Base-by-base conservation (phyloP, 2,329 filamentous ascomycete species). In the Neofusicoccum cordaticola region DNA sequence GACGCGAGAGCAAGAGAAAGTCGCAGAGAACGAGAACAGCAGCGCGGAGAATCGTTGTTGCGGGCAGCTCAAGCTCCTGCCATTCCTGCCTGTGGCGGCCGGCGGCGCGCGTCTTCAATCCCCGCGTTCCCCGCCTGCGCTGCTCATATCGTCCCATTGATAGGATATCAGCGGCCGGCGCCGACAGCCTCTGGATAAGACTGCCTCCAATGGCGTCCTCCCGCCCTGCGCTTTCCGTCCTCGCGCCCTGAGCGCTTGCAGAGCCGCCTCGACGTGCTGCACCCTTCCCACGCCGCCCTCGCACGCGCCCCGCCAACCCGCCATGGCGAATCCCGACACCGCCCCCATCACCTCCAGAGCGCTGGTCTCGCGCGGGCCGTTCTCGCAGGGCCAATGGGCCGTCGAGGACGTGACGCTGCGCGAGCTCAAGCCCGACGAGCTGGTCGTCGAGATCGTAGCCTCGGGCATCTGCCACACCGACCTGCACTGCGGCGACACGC, bases 401-500 rank as follows among this genome's bases (percentile, higher is more conserved):
- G 69, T 79, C 68, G 76, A 78, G 57, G 72, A 77, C 19, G 71
- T 79, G 11, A 69, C 65, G 13, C 66, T 77, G 1, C 66, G 76
- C 27, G 65, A 71, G 9, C 70, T 74, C 7, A 67, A 70, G 37
- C 72, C 80, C 1, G 78, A 82, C 27, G 83, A 85, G 70, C 71
- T 84, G 2, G 74, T 84, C 2, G 77, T 85, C 5, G 80, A 84
- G 56, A 81, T 85, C 66, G 76, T 83, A 1, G 82, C 82, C 0
- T 79, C 80, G 0, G 83, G 83, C 0, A 80, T 85, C 62, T 85
- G 83, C 58, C 83, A 85, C 65, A 84, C 83, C 0, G 83, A 85
- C 67, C 70, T 83, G n/a, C 72, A 82, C 47, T 80, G 82, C 65
- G 82, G 80, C 4, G 27, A 65, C 19, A 61, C 47, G n/a, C 35